Base-by-base conservation (phyloP, 768 basidiomycete species). In the Scleroderma citrinum region DNA sequence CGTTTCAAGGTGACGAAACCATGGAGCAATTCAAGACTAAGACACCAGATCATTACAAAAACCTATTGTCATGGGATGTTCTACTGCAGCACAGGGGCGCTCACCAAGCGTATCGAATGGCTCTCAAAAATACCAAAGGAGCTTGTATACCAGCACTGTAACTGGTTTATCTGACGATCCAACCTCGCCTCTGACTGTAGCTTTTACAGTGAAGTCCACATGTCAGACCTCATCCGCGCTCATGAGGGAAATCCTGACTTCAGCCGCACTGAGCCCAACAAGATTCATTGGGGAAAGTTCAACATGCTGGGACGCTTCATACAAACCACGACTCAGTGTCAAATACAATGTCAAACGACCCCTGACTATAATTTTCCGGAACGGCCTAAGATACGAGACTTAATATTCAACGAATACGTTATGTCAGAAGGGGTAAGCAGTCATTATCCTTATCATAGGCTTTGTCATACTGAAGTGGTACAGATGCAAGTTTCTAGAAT, bases 211-310 rank as follows among this genome's bases (percentile, higher is more conserved):
- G 93, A 96, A 64, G 87, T 94, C 10, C 91, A 93, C 52, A 81
- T 93, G 58, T 87, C 90, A 35, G 93, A 95, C 62, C 75, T 97
- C 42, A 85, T 93, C 40, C 83, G 83, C 53, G 80, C 92, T 7
- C 85, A 96, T 55, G 89, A 91, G 68, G 87, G 83, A 49, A 93
- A 95, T 52, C 73, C 75, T 2, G 89, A 94, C 57, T 76, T 80
- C 53, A 78, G 80, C 53, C 70, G 81, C 7, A 70, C 76, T 19
- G 85, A 89, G 58, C 73, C 81, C 3, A 71, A 65, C 35, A 82
- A 82, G 61, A 87, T 97, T 47, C 92, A 97, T 59, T 98, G 95
- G 95, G 89, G 85, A 23, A 98, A 98, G 68, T 96, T 88, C 68
- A 87, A 85, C 56, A 85, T 92, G 79, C 87, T 97, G 72, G 93